Conservation (phyloP, 2,329 filamentous ascomycete genomes). For the Xylaria sp. region DNA sequence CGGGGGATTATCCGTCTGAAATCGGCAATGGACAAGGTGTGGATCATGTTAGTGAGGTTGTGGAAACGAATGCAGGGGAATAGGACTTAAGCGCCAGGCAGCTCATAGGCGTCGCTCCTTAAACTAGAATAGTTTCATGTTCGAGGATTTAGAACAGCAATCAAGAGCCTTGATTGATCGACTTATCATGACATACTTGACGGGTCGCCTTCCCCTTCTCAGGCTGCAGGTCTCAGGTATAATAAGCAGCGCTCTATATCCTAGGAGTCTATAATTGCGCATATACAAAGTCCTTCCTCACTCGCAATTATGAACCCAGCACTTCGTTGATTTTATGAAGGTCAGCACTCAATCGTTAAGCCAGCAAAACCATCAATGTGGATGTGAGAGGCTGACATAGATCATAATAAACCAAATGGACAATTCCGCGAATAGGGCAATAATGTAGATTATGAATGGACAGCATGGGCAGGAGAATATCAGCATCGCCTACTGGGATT, state of each 20-base stretch:
- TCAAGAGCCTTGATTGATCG: background rate
- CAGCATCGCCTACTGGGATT: background rate
- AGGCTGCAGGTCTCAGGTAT: background rate
- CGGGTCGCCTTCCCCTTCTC: too few relatives aligned
- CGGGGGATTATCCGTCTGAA: background rate
- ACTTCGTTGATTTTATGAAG: too few relatives aligned
- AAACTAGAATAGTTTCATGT: background rate
- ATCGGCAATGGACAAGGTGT: background rate
- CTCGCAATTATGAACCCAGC: background rate
- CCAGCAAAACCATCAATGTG: background rate
- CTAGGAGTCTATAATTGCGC: background rate
- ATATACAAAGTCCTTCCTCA: background rate
- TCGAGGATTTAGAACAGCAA: background rate
- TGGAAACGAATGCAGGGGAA: conserved; percentile 3
- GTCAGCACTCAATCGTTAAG: too few relatives aligned
- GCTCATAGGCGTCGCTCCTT: background rate
- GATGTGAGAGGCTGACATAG: background rate
- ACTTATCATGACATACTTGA: background rate
- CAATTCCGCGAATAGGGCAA: too few relatives aligned
- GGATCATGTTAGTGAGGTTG: background rate
- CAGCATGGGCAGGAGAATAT: background rate
- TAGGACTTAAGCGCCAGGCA: background rate
- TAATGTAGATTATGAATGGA: too few relatives aligned
- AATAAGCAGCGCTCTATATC: background rate
- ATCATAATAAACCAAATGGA: background rate